Base-by-base conservation (phyloP, 2,329 filamentous ascomycete genomes). In the Fusarium pseudoanthophilum region DNA sequence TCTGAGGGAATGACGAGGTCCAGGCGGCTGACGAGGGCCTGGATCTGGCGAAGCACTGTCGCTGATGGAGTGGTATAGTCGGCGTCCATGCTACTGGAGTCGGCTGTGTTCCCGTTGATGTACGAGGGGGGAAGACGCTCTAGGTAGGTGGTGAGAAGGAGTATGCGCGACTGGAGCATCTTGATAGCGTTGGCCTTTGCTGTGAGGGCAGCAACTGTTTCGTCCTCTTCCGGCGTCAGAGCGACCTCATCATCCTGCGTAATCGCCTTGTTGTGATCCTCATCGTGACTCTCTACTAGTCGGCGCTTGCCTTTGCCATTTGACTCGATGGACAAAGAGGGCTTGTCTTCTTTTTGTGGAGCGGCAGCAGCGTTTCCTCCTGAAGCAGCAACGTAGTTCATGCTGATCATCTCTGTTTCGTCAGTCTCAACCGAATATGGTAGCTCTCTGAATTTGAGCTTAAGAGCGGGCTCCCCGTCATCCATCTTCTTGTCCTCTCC, bases 381-480 rank as follows among this genome's bases (percentile, higher is more conserved):
- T 43, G 93, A 94, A 59, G 92, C 91, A 2, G 95, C 95, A 26
- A 99, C 92, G 74, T 95, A 97, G 82, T 98, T 95, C 78, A 99
- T 93, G 75, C 93, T 93, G 74, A 99, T 98, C 95, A 98, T 98
- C 82, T 99, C 96, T 3, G 95, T 95, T 81, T 98, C 95, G 15
- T 94, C 94, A 1, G 95, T 97, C 83, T 98, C 96, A 4, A 98
- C 91, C 1, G 92, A 92, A 81, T 96, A 98, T 4, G 92, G 90
- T 15, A 98, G 83, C 79, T 97, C 92, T 67, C 92, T 90, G 82
- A 98, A 98, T 78, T 90, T 92, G 68, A 96, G 87, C 57, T 87
- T 89, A 30, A 91, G 80, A 5, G 85, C 81, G 3, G 85, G 81
- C 39, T 90, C 82, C 80, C 87, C 81, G 72, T 94, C 92, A 72